Conservation (phyloP, 208 protist genomes). For the Plasmodiophora brassicae region DNA sequence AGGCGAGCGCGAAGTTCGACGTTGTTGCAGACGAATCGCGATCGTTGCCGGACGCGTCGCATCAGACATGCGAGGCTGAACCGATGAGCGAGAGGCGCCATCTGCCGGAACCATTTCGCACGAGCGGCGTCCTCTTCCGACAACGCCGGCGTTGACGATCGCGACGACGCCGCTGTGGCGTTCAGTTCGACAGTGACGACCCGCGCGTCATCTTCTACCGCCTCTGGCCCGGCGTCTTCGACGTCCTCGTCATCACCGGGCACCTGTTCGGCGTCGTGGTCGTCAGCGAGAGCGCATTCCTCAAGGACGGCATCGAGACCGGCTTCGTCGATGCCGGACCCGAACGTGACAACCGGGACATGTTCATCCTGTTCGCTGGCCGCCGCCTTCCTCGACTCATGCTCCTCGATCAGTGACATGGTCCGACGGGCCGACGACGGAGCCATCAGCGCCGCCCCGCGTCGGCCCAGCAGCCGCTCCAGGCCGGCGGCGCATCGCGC, state of each 20-base stretch:
- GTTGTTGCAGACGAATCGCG: constrained; percentile 1
- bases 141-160: not conserved
- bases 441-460: too few species aligned
- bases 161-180: not conserved
- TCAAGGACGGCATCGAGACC: not conserved
- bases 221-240: not conserved
- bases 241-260: not conserved
- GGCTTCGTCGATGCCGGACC: not conserved
- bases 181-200: not conserved
- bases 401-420: not conserved
- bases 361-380: not conserved
- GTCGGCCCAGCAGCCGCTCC: too few species aligned
- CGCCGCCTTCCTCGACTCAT: not conserved
- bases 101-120: not conserved
- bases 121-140: too few species aligned
- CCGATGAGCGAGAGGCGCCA: not conserved
- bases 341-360: not conserved
- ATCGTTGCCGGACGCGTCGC: not conserved
- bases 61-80: not conserved
- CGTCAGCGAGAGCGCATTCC: not conserved
- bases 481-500: too few species aligned
- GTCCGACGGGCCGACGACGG: not conserved
- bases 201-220: not conserved
- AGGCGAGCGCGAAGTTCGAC: not conserved
- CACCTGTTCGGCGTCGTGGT: not conserved